Base-by-base conservation (phyloP, 2,329 filamentous ascomycete species). In the Microascus cirrosus region DNA sequence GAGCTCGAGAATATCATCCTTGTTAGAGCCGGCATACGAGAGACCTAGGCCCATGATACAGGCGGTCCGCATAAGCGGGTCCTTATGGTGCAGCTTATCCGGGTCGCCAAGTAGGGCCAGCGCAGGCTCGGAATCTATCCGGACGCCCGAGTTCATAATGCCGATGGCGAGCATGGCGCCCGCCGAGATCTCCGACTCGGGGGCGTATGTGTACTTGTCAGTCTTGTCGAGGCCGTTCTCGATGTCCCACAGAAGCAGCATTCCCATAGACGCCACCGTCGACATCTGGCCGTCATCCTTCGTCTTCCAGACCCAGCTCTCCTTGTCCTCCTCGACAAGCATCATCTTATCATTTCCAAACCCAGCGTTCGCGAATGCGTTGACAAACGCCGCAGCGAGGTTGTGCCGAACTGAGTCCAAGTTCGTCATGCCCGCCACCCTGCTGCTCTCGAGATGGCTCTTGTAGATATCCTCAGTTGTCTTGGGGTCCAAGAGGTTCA, bases 401-500 rank as follows among this genome's bases (percentile, higher is more conserved):
- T 99, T 99, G 77, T 99, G 93, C 65, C 91, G 83, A 34, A 93
- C 92, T 11, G 94, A 99, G 69, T 99, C 94, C 53, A 95, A 84
- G 69, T 96, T 96, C 12, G 93, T 96, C 74, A 96, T 83, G 39
- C 91, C 92, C 25, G 90, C 90, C 57, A 95, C 94, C 61, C 95
- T 84, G 66, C 87, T 95, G 75, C 89, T 97, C 74, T 99, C 94
- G 5, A 99, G 82, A 72, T 99, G 94, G 68, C 91, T 96, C 78
- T 99, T 99, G 82, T 99, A 99, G 66, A 99, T 99, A 67, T 99
- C 95, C 69, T 99, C 94, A 0, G 93, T 95, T 51, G 90, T 89
- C 77, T 96, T 97, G 39, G 94, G 94, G 62, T 99, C 94, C 50
- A 97, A 78, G 56, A 99, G 93, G 72, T 99, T 97, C 57, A 99